These are phyloP conservation scores for Carpinus viminea DNA, from an alignment of 306 rosid genomes.

Conservation along the genomic window DNA sequence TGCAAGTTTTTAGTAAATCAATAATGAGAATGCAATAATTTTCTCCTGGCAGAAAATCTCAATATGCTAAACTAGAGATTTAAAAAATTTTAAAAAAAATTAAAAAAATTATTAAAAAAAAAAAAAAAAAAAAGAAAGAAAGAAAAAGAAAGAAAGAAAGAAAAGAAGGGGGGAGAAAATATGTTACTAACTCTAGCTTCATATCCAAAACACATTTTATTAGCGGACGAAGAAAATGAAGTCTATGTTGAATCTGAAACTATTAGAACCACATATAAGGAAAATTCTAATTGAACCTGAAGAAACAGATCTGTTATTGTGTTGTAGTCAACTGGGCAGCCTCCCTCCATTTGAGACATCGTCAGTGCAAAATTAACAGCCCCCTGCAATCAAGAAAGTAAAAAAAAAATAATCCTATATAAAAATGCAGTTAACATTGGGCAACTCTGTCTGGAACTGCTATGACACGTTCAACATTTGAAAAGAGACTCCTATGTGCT, in stretches of 20 bases:
- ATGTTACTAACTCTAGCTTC: neutral
- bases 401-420: neutral
- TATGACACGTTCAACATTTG: slow-evolving; percentile 7
- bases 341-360: slow-evolving; percentile 99
- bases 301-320: slow-evolving; percentile 98
- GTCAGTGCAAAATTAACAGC: slow-evolving; percentile 98
- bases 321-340: slow-evolving; percentile 96
- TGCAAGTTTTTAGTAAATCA: neutral
- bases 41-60: neutral
- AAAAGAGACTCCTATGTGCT: neutral
- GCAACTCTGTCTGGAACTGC: slow-evolving; percentile 84
- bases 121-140: no score
- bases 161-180: no score
- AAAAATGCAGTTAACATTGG: slow-evolving; percentile 68
- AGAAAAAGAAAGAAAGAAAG: no score
- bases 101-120: no score
- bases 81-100: no score
- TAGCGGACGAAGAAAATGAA: neutral
- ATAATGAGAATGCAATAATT: neutral
- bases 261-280: neutral
- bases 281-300: slow-evolving; percentile 55
- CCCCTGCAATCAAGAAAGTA: slow-evolving; percentile 58
- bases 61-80: neutral
- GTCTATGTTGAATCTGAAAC: neutral
- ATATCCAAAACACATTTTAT: neutral